Conservation (phyloP, 345 rosid genomes). For the Sisymbrium irio region DNA sequence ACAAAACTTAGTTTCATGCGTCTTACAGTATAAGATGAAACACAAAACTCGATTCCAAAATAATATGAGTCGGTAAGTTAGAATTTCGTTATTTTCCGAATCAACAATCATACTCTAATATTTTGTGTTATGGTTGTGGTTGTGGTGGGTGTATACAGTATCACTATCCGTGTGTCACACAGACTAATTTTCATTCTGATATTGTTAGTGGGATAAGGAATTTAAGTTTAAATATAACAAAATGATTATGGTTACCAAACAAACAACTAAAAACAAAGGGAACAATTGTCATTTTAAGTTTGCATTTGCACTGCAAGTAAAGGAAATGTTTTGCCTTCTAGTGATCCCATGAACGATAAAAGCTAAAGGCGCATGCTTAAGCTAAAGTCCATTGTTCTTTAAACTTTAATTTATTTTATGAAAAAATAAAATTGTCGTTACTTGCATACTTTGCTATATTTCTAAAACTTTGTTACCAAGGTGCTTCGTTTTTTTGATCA, state of each 20-base stretch:
- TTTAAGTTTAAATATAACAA: not conserved
- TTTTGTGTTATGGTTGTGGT: not conserved
- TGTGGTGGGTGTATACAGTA: not conserved
- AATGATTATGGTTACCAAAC: constrained; percentile 14
- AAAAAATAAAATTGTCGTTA: not conserved
- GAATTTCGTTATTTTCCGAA: not conserved
- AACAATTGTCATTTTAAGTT: constrained; percentile 14
- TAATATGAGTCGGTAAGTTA: not conserved
- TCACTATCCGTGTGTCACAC: not conserved
- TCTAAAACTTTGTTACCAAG: not conserved
- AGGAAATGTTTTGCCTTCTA: constrained; percentile 14
- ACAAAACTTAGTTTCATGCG: not conserved
- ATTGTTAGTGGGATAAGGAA: not conserved
- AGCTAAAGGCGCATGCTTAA: constrained; percentile 24
- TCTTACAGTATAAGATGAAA: not conserved
- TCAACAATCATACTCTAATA: not conserved
- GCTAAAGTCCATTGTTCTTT: not conserved
- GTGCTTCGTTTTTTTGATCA: no score
- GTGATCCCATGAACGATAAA: constrained; percentile 18
- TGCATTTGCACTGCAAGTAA: constrained; percentile 10
- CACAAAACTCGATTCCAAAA: not conserved
- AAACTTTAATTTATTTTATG: not conserved
- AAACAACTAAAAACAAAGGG: constrained; percentile 10
- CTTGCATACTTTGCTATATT: not conserved
- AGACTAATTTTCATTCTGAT: not conserved